phyloP scores from a whole-genome alignment of 192 early-diverging fungal species.

The Oehlia diaphana region DNA sequence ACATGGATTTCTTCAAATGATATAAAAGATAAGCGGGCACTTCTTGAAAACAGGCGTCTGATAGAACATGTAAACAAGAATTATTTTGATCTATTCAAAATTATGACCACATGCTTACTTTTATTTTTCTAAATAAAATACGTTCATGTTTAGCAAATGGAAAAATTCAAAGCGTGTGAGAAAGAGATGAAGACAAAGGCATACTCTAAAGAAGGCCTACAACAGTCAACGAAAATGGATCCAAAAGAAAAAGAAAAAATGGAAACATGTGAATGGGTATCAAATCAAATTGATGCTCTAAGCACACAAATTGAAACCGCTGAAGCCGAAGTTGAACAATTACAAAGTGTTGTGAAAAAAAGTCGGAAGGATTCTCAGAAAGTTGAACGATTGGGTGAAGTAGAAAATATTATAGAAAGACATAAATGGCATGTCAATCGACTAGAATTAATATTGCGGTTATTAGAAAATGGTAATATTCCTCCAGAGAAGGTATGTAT shows the following conservation, averaged over 20 bases:
- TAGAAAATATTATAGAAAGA: constrained; percentile 80
- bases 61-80: constrained; percentile 74
- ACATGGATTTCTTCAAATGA: constrained; percentile 93
- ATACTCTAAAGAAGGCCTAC: constrained; percentile 93
- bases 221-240: constrained; percentile 79
- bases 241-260: constrained; percentile 92
- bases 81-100: neutral
- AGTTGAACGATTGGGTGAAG: constrained; percentile 64
- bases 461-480: constrained; percentile 91
- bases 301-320: constrained; percentile 88
- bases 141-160: constrained; percentile 80
- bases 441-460: constrained; percentile 89
- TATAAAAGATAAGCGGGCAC: constrained; percentile 93
- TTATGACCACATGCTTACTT: too few species aligned
- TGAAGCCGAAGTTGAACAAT: constrained; percentile 86
- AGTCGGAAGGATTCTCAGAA: constrained; percentile 81
- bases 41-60: constrained; percentile 88
- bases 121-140: neutral
- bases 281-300: constrained; percentile 79
- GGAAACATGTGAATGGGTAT: constrained; percentile 83
- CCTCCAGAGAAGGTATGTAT: constrained; percentile 75
- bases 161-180: constrained; percentile 95
- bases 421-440: constrained; percentile 90
- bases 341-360: constrained; percentile 64
- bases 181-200: constrained; percentile 99